Conservation (phyloP, 805 yeast species). For the Pichia cephalocereana region DNA sequence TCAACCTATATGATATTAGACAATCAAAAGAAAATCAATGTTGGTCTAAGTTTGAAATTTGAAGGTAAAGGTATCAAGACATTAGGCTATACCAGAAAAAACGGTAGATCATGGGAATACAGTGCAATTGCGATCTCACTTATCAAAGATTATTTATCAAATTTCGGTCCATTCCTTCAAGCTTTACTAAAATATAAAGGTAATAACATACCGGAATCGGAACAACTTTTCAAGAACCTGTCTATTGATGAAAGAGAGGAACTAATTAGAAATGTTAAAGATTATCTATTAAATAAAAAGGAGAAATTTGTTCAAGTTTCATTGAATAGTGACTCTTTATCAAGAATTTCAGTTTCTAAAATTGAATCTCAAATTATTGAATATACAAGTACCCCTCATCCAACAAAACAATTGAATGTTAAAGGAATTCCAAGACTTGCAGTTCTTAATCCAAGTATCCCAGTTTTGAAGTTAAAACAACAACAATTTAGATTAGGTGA, state of each 20-base stretch:
- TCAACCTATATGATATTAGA: constrained; percentile 58
- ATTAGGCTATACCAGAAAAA: constrained; percentile 72
- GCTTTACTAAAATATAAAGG: constrained; percentile 18
- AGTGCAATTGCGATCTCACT: constrained; percentile 66
- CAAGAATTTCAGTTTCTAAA: constrained; percentile 51
- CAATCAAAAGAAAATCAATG: constrained; percentile 43
- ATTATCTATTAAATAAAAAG: constrained; percentile 42
- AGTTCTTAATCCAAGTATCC: constrained; percentile 63
- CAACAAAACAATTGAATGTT: constrained; percentile 45
- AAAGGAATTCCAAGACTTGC: constrained; percentile 83
- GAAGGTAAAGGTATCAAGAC: constrained; percentile 76
- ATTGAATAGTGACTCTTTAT: constrained; percentile 69
- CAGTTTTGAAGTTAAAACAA: constrained; percentile 58
- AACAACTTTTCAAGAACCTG: constrained; percentile 28
- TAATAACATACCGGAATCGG: constrained; percentile 29
- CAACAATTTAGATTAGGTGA: constrained; percentile 86
- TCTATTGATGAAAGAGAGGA: constrained; percentile 36
- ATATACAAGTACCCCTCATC: constrained; percentile 35
- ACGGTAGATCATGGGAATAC: constrained; percentile 68
- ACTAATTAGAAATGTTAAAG: constrained; percentile 25
- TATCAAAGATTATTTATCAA: constrained; percentile 47
- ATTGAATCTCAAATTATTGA: constrained; percentile 55
- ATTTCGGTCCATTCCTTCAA: constrained; percentile 55
- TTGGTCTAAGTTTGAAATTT: constrained; percentile 80
- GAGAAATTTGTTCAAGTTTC: constrained; percentile 51